Evolutionary conservation across 768 basidiomycete genomes (phyloP), one percentile per base, ranked within the genome.

Genomic region (Trametes cinnabarina): DNA sequence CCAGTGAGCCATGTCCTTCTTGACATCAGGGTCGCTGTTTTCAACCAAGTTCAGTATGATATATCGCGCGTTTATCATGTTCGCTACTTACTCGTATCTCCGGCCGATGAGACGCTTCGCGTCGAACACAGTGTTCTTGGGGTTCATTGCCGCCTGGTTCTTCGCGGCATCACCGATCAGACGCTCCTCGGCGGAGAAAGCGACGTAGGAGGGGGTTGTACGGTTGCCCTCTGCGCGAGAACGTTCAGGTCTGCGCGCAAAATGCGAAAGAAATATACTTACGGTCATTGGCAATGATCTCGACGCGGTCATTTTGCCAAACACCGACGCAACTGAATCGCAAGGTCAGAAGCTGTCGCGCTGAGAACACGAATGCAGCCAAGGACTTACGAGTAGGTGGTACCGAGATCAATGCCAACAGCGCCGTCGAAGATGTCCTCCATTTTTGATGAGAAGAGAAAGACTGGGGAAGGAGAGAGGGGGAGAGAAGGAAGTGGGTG

Each of bases 131-230:
- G 97, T 99, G 84, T 98, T 98, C 70, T 82, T 82, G 63, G 97
- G 97, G 85, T 99, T 99, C 97, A 99, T 99, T 66, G 97, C 97
- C 59, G 92, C 92, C 82, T 98, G 95, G 75, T 97, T 97, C 77
- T 95, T 95, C 62, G 94, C 95, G 69, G 94, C 94, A 85, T 98
- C 95, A 73, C 97, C 95, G 73, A 98, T 98, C 75, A 96, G 77
- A 79, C 94, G 94, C 82, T 97, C 95, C 72, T 94, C 92, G 48
- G 86, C 73, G 65, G 94, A 93, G 83, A 99, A 99, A 68, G 96
- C 93, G 77, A 99, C 97, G 77, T 99, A 99, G 70, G 96, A 99
- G 44, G 96, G 96, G 44, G 97, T 98, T 66, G 96, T 98, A 64
- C 96, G 86, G 85, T 98, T 97, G 68, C 96, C 96, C 89, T 98